Conservation (phyloP, 257 asterid species). For the Mitragyna speciosa region DNA sequence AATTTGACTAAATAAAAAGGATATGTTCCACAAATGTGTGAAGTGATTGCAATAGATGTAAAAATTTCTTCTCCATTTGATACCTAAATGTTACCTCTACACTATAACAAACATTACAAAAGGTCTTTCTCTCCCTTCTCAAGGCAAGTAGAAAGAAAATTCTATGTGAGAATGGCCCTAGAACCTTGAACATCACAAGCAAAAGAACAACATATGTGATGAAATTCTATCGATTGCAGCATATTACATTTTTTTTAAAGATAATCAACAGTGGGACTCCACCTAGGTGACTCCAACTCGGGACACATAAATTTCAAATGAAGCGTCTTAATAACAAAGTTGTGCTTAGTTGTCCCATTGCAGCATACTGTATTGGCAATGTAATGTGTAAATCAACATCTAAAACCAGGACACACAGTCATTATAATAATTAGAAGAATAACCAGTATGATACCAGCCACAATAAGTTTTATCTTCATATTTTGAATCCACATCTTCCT, state of each 20-base stretch:
- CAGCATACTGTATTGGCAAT: neutral
- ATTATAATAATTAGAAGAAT: slow-evolving; percentile 37
- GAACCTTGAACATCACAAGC: neutral
- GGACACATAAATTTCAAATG: too few species aligned
- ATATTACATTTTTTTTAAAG: too few species aligned
- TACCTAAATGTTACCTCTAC: neutral
- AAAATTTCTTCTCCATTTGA: neutral
- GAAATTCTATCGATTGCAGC: neutral
- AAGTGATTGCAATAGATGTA: neutral
- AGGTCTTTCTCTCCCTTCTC: neutral
- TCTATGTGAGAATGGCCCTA: neutral
- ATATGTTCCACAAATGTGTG: neutral
- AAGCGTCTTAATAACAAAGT: too few species aligned
- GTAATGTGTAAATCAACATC: slow-evolving; percentile 17
- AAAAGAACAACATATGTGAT: neutral
- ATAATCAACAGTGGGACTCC: too few species aligned
- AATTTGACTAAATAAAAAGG: neutral
- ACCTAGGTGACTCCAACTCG: too few species aligned
- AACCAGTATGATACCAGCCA: slow-evolving; percentile 28
- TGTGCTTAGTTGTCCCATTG: too few species aligned
- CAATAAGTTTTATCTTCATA: slow-evolving; percentile 51
- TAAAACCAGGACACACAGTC: slow-evolving; percentile 46
- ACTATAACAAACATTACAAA: neutral
- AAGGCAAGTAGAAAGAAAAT: neutral
- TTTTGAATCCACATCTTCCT: slow-evolving; percentile 54